phyloP scores from a whole-genome alignment of 805 yeast genomes.

The Ogataea nakhonphanomensis region DNA sequence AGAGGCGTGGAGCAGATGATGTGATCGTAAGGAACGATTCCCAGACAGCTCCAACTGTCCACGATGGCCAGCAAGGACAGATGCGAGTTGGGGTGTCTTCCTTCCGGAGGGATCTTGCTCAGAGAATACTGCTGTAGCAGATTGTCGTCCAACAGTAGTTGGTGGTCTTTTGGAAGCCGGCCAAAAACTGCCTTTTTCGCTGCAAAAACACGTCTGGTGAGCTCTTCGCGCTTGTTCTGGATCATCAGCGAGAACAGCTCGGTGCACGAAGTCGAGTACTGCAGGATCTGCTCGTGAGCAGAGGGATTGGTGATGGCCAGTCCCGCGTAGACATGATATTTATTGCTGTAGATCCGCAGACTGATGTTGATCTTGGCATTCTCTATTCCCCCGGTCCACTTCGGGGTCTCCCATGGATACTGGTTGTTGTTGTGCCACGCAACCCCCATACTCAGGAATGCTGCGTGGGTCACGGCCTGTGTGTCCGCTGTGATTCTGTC shows the following conservation, averaged over 20 bases:
- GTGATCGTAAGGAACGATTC: slow-evolving; percentile 92
- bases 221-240: slow-evolving; percentile 56
- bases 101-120: slow-evolving; percentile 64
- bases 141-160: slow-evolving; percentile 70
- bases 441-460: slow-evolving; percentile 92
- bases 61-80: slow-evolving; percentile 85
- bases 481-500: slow-evolving; percentile 97
- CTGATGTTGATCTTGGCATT: slow-evolving; percentile 95
- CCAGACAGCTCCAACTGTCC: slow-evolving; percentile 85
- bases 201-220: slow-evolving; percentile 51
- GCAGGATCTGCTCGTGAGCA: slow-evolving; percentile 87
- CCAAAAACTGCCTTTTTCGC: slow-evolving; percentile 81
- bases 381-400: slow-evolving; percentile 92
- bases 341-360: slow-evolving; percentile 82
- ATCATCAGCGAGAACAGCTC: slow-evolving; percentile 83
- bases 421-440: slow-evolving; percentile 85
- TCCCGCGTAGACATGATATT: slow-evolving; percentile 99
- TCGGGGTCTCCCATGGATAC: slow-evolving; percentile 87
- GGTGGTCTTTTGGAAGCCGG: slow-evolving; percentile 51
- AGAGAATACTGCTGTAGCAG: slow-evolving; percentile 77
- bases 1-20: slow-evolving; percentile 94
- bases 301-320: slow-evolving; percentile 93
- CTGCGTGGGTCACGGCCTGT: slow-evolving; percentile 98
- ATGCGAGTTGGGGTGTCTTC: slow-evolving; percentile 80
- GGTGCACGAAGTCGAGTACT: slow-evolving; percentile 81